Evolutionary conservation across 768 basidiomycete species (phyloP), one percentile per base, ranked within the genome.

Genomic region (Phaeotremella fagi): DNA sequence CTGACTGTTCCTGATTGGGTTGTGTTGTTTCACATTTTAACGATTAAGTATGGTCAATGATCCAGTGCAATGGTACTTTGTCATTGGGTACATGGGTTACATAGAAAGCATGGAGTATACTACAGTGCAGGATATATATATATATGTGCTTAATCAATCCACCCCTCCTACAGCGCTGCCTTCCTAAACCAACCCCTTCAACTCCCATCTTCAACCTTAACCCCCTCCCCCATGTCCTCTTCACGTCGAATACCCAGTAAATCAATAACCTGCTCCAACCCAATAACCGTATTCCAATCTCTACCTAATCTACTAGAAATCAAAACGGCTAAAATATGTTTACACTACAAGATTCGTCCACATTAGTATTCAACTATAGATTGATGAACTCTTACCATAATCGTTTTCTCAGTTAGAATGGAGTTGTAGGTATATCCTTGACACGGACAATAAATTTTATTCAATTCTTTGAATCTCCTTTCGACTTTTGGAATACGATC

Each of bases 371-470:
- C 31, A 33, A 16, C 31, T 33, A 7, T 33, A n/a, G 20, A 25
- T 41, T 9, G 12, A 12, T 6, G 31, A 6, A 24, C 4, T 25
- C 60, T 61, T 38, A 64, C 68, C 31, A 70, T 31, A 18, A 60
- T 37, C 22, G 61, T 66, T 43, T 49, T 52, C 23, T 63, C 64
- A 3, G 60, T 61, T 14, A 52, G 53, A 6, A 70, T 42, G n/a
- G 63, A 62, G 33, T 66, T 63, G 59, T 64, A 70, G 27, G 47
- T 45, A 49, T 56, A 70, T 1, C 68, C 68, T 7, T 63, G 49
- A 55, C 68, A 70, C 14, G 68, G 64, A 47, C 68, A 70, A 43
- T 66, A 70, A 54, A 63, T 58, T 47, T 51, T 53, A 22, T 47
- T 36, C 18, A 65, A 25, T 36, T 47, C 25, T 12, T 42, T 25